Base-by-base conservation (phyloP, 169 alveolate genomes). In the Eimeria brunetti region DNA sequence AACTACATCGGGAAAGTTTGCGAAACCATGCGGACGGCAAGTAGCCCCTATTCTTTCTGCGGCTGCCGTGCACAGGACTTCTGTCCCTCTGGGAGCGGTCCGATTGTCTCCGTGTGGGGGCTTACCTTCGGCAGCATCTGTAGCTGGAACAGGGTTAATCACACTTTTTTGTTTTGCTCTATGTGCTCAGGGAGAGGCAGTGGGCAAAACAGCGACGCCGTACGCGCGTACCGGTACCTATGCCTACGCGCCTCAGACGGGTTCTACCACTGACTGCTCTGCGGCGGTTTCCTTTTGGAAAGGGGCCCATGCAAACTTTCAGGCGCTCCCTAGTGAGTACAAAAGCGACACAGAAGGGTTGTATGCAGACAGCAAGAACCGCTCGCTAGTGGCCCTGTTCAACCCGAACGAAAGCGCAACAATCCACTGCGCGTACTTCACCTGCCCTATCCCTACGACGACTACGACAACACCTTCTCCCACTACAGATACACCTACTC, bases 211-310 rank as follows among this genome's bases (percentile, higher is more conserved):
- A n/a, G n/a, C n/a, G 16, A 41, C 38, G 0, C 0, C 22, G 11
- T 4, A 8, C 36, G 41, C 11, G 16, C 33, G 22, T 33, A 22
- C 53, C 27, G 85, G 85, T 14, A 75, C 85, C 6, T 75, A 75
- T 27, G 62, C 62, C 36, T 44, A 11, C 85, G 53, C 85, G 33
- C 18, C 3, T 38, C 85, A 75, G 85, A 75, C 24, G 16, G 85
- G 85, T 41, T 58, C 38, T 14, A 44, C 85, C 16, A 60, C 38
- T 27, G 85, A 75, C 46, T 75, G 85, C 62, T 41, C 85, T 44
- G 60, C 60, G 12, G 85, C 85, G 5, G 27, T 75, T 9, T 20
- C 53, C 27, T 24, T 41, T 18, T 75, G 85, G 85, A 24, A 22
- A 33, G 38, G 38, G 38, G 58, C 85, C 38, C 38, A 22, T 8